Evolutionary conservation across 140 eudicot species (phyloP).

Genomic region (Ambrosia hybrid): DNA sequence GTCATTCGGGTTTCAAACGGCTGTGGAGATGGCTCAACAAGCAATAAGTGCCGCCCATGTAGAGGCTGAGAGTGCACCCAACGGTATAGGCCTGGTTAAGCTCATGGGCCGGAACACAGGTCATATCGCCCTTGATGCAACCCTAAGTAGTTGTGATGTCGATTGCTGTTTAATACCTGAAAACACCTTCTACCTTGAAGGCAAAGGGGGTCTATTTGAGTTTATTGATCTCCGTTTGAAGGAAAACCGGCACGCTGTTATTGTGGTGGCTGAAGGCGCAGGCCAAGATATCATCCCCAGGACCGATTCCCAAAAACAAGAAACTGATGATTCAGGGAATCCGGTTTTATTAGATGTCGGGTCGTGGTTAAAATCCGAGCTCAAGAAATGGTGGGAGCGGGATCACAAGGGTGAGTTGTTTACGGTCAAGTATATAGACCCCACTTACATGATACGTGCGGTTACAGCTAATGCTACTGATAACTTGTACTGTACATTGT

Average conservation of each 20-base stretch:
- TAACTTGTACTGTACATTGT: constrained; percentile 70
- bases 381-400: constrained; percentile 77
- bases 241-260: constrained; percentile 65
- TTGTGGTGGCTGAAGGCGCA: constrained; percentile 91
- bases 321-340: constrained; percentile 77
- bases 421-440: constrained; percentile 74
- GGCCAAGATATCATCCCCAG: constrained; percentile 72
- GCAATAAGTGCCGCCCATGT: constrained; percentile 83
- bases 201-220: constrained; percentile 79
- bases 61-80: constrained; percentile 89
- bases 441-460: constrained; percentile 82
- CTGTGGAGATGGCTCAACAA: constrained; percentile 87
- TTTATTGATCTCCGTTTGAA: constrained; percentile 47
- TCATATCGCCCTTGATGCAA: constrained; percentile 77
- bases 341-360: constrained; percentile 75
- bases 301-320: constrained; percentile 37
- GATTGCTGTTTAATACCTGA: constrained; percentile 86
- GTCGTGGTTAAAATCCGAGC: constrained; percentile 66
- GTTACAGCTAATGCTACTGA: constrained; percentile 83
- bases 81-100: constrained; percentile 78
- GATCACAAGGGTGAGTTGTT: constrained; percentile 60
- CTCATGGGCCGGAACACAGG: constrained; percentile 91
- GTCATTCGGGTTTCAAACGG: constrained; percentile 92
- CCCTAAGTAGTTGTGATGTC: constrained; percentile 84
- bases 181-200: constrained; percentile 70